phyloP scores from a whole-genome alignment of 2,329 filamentous ascomycete species.

The Arthrobotrys sinensis region DNA sequence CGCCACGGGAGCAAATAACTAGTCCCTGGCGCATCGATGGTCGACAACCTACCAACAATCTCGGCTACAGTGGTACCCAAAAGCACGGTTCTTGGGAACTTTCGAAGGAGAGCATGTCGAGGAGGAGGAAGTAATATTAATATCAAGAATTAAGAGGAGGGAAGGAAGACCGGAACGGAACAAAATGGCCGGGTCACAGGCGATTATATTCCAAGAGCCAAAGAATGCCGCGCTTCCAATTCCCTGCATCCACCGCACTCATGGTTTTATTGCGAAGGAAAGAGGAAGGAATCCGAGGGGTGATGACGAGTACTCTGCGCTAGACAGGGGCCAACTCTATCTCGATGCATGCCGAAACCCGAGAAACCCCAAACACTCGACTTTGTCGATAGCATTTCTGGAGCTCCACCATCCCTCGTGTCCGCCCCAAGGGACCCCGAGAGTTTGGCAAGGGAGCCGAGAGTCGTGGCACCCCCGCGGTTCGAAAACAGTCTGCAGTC shows the following conservation, averaged over 20 bases:
- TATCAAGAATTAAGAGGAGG: neutral
- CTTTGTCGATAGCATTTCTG: constrained; percentile 1
- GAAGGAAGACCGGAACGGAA: constrained; percentile 7
- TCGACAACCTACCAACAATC: constrained; percentile 20
- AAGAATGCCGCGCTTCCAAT: constrained; percentile 13
- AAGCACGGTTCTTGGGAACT: constrained; percentile 41
- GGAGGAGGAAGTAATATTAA: neutral
- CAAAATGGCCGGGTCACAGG: constrained; percentile 15
- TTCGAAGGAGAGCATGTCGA: constrained; percentile 22
- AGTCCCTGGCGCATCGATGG: neutral
- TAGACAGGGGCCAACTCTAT: constrained; percentile 37
- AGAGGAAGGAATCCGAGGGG: constrained; percentile 30
- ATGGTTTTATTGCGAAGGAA: constrained; percentile 21
- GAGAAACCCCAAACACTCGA: constrained; percentile 12
- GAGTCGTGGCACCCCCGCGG: constrained; percentile 27
- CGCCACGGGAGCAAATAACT: neutral
- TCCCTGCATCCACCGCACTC: constrained; percentile 1
- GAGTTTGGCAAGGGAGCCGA: constrained; percentile 30
- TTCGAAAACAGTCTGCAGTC: neutral
- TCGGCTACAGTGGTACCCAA: constrained; percentile 46
- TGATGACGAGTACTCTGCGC: constrained; percentile 58
- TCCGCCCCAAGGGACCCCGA: constrained; percentile 8
- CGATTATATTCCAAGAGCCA: constrained; percentile 26
- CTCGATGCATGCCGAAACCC: constrained; percentile 39
- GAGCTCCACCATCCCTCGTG: constrained; percentile 10